Conservation (phyloP, 495 filamentous ascomycete genomes). For the Penicillium daleae region DNA sequence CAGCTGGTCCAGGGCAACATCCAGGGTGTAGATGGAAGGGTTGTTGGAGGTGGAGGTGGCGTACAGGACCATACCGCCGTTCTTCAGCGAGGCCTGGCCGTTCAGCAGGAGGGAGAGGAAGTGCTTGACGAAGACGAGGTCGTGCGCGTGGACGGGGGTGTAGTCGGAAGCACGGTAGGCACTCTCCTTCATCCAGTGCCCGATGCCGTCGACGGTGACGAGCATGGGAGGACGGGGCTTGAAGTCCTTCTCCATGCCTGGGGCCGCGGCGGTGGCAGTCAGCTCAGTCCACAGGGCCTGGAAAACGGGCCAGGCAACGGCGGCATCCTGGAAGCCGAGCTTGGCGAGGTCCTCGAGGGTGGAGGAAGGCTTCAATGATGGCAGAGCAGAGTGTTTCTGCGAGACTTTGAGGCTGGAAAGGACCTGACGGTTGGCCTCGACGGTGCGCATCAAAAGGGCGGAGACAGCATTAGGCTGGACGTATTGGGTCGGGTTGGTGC, state of each 20-base stretch:
- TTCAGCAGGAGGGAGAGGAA: slow-evolving; percentile 69
- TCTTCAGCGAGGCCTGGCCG: slow-evolving; percentile 61
- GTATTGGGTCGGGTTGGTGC: slow-evolving; percentile 63
- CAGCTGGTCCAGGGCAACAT: slow-evolving; percentile 62
- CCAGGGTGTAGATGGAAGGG: slow-evolving; percentile 62
- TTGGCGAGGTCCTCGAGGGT: slow-evolving; percentile 69
- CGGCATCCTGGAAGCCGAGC: slow-evolving; percentile 72
- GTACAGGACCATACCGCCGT: slow-evolving; percentile 79
- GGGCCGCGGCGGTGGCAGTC: slow-evolving; percentile 56
- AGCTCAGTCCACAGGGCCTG: slow-evolving; percentile 81
- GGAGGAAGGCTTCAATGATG: slow-evolving; percentile 59
- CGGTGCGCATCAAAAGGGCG: slow-evolving; percentile 69
- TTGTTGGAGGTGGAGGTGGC: slow-evolving; percentile 70
- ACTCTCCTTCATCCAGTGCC: slow-evolving; percentile 76
- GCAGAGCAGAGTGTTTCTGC: slow-evolving; percentile 60
- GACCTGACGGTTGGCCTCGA: slow-evolving; percentile 70
- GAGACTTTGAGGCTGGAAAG: slow-evolving; percentile 62
- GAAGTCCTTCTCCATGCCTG: slow-evolving; percentile 41
- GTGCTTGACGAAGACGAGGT: slow-evolving; percentile 74
- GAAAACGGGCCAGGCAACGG: slow-evolving; percentile 80
- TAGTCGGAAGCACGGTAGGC: slow-evolving; percentile 70
- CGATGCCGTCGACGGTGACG: slow-evolving; percentile 75
- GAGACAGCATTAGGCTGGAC: slow-evolving; percentile 76
- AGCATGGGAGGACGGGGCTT: slow-evolving; percentile 74
- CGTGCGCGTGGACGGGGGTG: slow-evolving; percentile 82